Percentiles rank a stretch among this genome's conserved stretches.
Conservation (phyloP, 2,329 filamentous ascomycete species). For the Pseudocercospora pini-densiflorae region DNA sequence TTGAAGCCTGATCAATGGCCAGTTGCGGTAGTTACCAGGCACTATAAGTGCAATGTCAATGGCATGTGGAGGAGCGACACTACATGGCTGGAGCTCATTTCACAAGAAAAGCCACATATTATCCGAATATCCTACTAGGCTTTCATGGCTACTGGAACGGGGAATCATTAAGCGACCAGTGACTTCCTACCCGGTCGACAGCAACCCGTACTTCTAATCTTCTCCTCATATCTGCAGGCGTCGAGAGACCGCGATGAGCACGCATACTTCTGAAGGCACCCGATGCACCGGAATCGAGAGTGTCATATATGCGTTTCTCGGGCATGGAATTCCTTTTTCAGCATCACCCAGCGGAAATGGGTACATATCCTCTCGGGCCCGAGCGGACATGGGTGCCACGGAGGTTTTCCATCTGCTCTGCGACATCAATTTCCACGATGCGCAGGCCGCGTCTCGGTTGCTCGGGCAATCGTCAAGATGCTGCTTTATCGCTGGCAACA, state of each 20-base stretch:
- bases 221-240: neutral
- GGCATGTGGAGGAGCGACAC: neutral
- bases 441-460: neutral
- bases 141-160: neutral
- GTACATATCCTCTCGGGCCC: neutral
- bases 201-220: neutral
- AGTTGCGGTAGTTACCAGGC: neutral
- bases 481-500: neutral
- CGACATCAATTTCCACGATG: neutral
- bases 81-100: neutral
- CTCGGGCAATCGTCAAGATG: neutral
- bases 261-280: neutral
- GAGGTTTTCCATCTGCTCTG: neutral
- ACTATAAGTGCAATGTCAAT: neutral
- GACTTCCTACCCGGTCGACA: constrained; percentile 2
- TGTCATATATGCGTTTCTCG: neutral
- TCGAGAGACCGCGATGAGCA: neutral
- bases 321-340: neutral
- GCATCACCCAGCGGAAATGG: neutral
- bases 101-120: neutral
- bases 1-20: neutral
- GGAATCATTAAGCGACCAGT: neutral
- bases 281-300: neutral
- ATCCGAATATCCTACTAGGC: neutral
- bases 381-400: neutral